Evolutionary conservation across 352 stramenopile species (phyloP).

Genomic region (Globisporangium paroecandrum): DNA sequence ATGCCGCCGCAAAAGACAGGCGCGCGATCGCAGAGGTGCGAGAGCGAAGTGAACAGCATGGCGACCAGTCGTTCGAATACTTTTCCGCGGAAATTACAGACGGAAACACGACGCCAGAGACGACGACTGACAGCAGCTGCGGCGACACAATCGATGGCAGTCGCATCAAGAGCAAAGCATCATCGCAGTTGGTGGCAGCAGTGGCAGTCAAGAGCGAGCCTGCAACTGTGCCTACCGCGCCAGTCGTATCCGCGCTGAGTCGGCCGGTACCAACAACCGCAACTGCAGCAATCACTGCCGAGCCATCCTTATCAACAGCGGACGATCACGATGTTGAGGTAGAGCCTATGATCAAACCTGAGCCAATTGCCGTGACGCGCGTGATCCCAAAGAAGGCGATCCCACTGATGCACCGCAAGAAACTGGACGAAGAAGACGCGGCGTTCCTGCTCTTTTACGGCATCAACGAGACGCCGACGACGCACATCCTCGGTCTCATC

Average conservation of each 20-base stretch:
- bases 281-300: background rate
- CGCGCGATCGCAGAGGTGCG: background rate
- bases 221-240: too few relatives aligned
- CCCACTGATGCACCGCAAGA: slow-evolving; percentile 20
- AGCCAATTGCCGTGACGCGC: background rate
- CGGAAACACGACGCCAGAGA: slow-evolving; percentile 16
- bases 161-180: slow-evolving; percentile 11
- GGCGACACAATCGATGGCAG: slow-evolving; percentile 5
- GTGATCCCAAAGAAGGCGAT: slow-evolving; percentile 11
- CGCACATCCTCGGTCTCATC: slow-evolving; percentile 47
- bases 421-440: slow-evolving; percentile 59
- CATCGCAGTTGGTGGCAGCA: too few relatives aligned
- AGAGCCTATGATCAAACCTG: background rate
- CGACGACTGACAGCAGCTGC: slow-evolving; percentile 9
- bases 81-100: background rate
- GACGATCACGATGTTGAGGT: background rate
- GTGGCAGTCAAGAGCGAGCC: background rate
- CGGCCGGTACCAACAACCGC: background rate
- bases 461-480: slow-evolving; percentile 40
- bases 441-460: slow-evolving; percentile 72
- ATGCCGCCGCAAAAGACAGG: background rate
- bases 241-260: background rate
- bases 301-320: background rate
- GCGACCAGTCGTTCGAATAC: background rate
- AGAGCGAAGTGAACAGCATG: background rate